Base-by-base conservation (phyloP, 495 filamentous ascomycete species). In the Penicillium salamii region DNA sequence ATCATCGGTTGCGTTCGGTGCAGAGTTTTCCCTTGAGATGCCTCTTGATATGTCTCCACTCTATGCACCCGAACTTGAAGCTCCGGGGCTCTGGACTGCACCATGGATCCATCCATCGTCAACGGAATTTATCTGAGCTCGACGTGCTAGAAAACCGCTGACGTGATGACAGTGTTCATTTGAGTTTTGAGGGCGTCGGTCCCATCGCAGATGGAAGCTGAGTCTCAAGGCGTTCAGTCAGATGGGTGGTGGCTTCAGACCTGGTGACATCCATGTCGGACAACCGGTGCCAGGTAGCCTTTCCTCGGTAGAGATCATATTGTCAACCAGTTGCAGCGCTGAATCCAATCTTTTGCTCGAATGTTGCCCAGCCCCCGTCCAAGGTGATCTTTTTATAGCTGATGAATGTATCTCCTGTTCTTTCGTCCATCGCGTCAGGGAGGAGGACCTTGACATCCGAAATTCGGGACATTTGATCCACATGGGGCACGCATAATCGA, bases 371-470 rank as follows among this genome's bases (percentile, higher is more conserved):
- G 6, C 32, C 13, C 0, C 51, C 54, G 23, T 20, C 35, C 3
- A 31, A 26, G 4, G 15, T 7, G 33, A 38, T 46, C 34, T 46
- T 41, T 23, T 33, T 35, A 31, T 54, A 61, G 11, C 40, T 55
- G 13, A 61, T 24, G 15, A 50, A 49, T 7, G 47, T 52, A 20
- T 57, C 29, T 1, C 48, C 44, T 11, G 3, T 11, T 3, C 3
- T 3, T 13, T 5, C 29, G 5, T 7, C 12, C 5, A 43, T 39
- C 15, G 15, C 9, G 37, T 52, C 47, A 7, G 58, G 54, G 13
- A 57, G 37, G 26, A 52, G 18, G 12, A 61, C 44, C 17, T 19
- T 43, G 5, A 54, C 42, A 42, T 61, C 57, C 2, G 46, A 45
- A 5, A 61, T 19, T 1, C 58, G 43, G 2, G 5, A 20, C 19